Base-by-base conservation (phyloP, 2,329 filamentous ascomycete genomes). In the Penicillium sclerotiorum region DNA sequence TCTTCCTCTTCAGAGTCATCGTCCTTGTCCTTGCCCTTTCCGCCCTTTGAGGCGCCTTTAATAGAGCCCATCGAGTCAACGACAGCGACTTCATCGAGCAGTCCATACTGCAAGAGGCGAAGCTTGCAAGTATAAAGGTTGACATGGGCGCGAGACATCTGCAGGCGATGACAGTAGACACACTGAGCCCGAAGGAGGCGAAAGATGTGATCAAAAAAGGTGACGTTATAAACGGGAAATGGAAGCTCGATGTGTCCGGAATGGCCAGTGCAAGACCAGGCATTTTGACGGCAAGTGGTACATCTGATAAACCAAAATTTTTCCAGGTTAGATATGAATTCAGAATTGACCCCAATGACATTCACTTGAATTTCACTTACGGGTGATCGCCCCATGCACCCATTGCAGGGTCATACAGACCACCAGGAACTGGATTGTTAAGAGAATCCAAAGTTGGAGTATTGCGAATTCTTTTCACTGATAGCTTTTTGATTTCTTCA, bases 181-280 rank as follows among this genome's bases (percentile, higher is more conserved):
- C 94, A 99, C 71, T 93, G 88, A 46, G 90, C 88, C 61, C 91
- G 86, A 17, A 99, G 80, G 38, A 99, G 79, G 37, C 89, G 87
- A 56, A 95, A 83, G 45, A 92, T 82, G 70, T 96, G 92, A 67
- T 96, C 92, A 79, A 99, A 88, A 66, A 96, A 97, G 2, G 91
- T 88, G n/a, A 93, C 90, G 71, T 99, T 93, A 70, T 97, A 99
- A 45, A 96, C 89, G 39, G 89, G 90, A 11, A 92, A 87, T 12
- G 94, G 92, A 11, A 99, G 85, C 63, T 96, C 90, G 69, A 99
- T 95, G 68, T 99, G 94, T 45, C 94, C 95, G 52, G 88, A 83
- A 76, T 99, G 95, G 49, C 95, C 95, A 6, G 93, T 90, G 69
- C 95, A 99, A 62, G 83, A 83, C 66, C 85, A 82, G 54, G 86